A percentile compares a stretch with the other conserved stretches of the same genome.
These are phyloP conservation scores for Arxiozyma heterogenica DNA, from an alignment of 1,139 yeast species.

Conservation along the genomic window DNA sequence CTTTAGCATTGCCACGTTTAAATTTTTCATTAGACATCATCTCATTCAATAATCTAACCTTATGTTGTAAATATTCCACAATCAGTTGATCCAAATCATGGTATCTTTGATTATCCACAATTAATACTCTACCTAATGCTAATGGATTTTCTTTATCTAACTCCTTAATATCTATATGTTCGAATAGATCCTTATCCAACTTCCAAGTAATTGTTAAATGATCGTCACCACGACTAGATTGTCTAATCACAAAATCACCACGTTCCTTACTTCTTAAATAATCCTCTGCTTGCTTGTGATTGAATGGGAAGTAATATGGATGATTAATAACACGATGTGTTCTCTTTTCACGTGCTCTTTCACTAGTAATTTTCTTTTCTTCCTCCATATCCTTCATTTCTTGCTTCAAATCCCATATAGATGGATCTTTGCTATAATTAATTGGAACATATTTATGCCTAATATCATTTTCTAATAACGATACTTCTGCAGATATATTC, in stretches of 20 bases:
- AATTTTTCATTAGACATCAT: slow-evolving; percentile 84
- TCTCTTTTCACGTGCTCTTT: slow-evolving; percentile 44
- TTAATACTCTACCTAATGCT: slow-evolving; percentile 51
- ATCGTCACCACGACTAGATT: slow-evolving; percentile 82
- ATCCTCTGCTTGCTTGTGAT: slow-evolving; percentile 83
- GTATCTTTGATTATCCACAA: slow-evolving; percentile 61
- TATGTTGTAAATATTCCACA: slow-evolving; percentile 77
- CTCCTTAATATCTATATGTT: slow-evolving; percentile 83
- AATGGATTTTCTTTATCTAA: slow-evolving; percentile 54
- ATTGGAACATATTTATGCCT: slow-evolving; percentile 44
- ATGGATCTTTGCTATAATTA: slow-evolving; percentile 46
- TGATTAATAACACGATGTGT: slow-evolving; percentile 76
- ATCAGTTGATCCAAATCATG: slow-evolving; percentile 90
- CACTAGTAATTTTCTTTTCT: slow-evolving; percentile 46
- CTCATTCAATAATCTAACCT: slow-evolving; percentile 75
- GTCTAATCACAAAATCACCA: slow-evolving; percentile 91
- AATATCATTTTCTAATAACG: slow-evolving; percentile 60
- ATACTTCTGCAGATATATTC: slow-evolving; percentile 63
- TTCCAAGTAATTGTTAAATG: slow-evolving; percentile 95
- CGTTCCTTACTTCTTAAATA: slow-evolving; percentile 78
- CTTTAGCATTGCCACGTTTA: slow-evolving; percentile 70
- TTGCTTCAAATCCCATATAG: slow-evolving; percentile 75
- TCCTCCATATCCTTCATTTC: slow-evolving; percentile 57
- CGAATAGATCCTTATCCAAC: slow-evolving; percentile 82
- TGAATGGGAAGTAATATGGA: slow-evolving; percentile 80